Percentiles rank a stretch among this genome's conserved stretches.
These are phyloP conservation scores for Pisolithus albus DNA, from an alignment of 768 basidiomycete species.

Conservation along the genomic window DNA sequence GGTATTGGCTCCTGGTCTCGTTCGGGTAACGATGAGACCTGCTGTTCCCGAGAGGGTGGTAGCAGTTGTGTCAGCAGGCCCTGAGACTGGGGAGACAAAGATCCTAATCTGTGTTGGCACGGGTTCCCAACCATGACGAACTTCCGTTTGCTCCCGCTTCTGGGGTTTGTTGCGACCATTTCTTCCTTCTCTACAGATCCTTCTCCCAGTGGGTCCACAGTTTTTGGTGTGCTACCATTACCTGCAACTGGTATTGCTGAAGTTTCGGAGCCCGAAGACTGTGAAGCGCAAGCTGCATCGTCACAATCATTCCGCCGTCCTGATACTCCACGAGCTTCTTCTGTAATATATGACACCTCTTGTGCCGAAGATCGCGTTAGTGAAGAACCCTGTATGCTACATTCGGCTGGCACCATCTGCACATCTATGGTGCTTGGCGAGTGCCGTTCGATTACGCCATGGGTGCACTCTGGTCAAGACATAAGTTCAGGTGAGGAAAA, in stretches of 20 bases:
- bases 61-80: constrained; percentile 35
- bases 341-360: not conserved
- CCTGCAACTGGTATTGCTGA: no score
- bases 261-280: not conserved
- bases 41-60: constrained; percentile 17
- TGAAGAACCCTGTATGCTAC: not conserved
- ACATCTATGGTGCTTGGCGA: not conserved
- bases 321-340: not conserved
- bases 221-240: not conserved
- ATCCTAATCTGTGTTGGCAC: constrained; percentile 40
- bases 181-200: not conserved
- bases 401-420: not conserved
- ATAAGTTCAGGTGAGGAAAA: constrained; percentile 15
- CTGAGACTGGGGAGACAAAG: constrained; percentile 55
- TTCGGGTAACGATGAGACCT: not conserved
- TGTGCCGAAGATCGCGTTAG: not conserved
- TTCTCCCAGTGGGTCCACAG: not conserved
- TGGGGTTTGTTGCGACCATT: not conserved
- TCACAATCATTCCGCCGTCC: not conserved
- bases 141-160: constrained; percentile 28
- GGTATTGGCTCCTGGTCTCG: constrained; percentile 17
- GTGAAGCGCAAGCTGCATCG: not conserved
- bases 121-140: constrained; percentile 16
- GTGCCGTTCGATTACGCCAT: not conserved
- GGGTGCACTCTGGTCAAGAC: constrained; percentile 5